Base-by-base conservation (phyloP, 768 basidiomycete species). In the Xanthoconium purpureum region DNA sequence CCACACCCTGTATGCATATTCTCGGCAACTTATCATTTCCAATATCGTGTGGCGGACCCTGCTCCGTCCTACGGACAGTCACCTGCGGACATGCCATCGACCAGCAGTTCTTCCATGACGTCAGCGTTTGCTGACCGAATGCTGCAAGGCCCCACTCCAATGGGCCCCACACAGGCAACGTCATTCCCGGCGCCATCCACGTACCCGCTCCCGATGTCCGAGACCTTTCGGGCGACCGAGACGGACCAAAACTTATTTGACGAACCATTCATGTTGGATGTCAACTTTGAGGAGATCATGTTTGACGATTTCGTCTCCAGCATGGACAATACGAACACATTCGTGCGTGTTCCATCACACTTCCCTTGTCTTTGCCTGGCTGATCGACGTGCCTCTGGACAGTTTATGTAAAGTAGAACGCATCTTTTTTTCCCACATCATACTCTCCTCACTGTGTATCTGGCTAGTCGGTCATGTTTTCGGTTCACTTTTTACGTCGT, bases 1-100 rank as follows among this genome's bases (percentile, higher is more conserved):
- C 61, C 69, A 15, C 69, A 63, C 9, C 67, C 62, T 24, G 62
- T 70, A 2, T 58, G 75, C 33, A 71, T 83, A 49, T 86, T 84
- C 69, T 82, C 81, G 13, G 83, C 84, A 9, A 75, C 77, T 52
- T 86, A 84, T 67, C 80, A 77, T 61, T 86, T 86, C 71, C 74
- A 68, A 32, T 84, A 80, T 57, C 66, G 72, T 1, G 30, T 62
- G 28, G 33, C 59, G 33, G 46, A 52, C 30, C 24, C 62, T 55
- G 17, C 58, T 46, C 14, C 59, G 3, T 38, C 53, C 28, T 54
- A 47, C 45, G 56, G 47, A 54, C 57, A 59, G 37, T 36, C 63
- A 15, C 42, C 57, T 28, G 45, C 56, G 55, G 49, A 38, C 57
- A 20, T 62, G 58, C 24, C 24, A 4, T 44, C 62, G 40, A 54